phyloP scores from a whole-genome alignment of 306 rosid genomes.

The Benincasa hispida region DNA sequence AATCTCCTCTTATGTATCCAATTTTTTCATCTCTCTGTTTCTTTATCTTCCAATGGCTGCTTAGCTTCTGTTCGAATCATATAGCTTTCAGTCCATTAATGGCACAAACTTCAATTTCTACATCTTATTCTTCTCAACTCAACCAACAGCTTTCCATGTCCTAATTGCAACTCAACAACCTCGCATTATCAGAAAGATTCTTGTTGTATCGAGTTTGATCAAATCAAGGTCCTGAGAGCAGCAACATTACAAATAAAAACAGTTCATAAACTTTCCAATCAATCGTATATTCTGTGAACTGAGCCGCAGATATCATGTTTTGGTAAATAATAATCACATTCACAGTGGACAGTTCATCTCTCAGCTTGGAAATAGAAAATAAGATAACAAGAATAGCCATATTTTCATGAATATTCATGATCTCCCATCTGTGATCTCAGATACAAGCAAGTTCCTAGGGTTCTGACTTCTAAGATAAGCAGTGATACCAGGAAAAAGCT shows the following conservation, averaged over 20 bases:
- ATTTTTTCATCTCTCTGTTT: too few relatives aligned
- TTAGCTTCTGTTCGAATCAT: too few relatives aligned
- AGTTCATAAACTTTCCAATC: not conserved
- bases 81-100: too few relatives aligned
- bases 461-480: not conserved
- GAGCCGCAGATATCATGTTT: not conserved
- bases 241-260: not conserved
- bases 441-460: not conserved
- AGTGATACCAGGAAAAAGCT: not conserved
- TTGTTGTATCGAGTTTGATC: not conserved
- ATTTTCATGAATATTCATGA: not conserved
- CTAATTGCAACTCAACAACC: too few relatives aligned
- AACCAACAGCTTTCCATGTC: too few relatives aligned
- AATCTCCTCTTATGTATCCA: too few relatives aligned
- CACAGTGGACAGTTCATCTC: conserved; percentile 3
- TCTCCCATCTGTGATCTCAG: conserved; percentile 2
- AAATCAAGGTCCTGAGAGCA: not conserved
- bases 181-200: too few relatives aligned
- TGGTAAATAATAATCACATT: not conserved
- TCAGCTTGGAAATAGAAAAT: not conserved
- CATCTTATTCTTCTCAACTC: too few relatives aligned
- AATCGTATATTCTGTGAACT: not conserved
- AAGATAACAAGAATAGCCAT: not conserved
- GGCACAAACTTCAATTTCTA: too few relatives aligned
- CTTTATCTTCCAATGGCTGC: too few relatives aligned